Base-by-base conservation (phyloP, 164 flowering plant species). In the Liriodendron chinense region DNA sequence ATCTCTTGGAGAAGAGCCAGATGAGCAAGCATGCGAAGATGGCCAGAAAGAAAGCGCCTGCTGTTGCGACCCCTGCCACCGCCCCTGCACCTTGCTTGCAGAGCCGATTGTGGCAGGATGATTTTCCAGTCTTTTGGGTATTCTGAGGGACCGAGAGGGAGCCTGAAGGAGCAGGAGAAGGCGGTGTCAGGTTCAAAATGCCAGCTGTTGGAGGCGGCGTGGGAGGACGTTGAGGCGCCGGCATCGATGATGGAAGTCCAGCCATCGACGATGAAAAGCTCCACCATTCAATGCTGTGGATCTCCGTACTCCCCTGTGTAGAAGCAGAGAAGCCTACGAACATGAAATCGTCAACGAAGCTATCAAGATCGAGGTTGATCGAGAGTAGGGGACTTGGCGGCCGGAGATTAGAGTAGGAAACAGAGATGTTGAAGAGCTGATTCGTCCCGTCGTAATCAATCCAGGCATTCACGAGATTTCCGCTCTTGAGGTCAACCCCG, bases 241-340 rank as follows among this genome's bases (percentile, higher is more conserved):
- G 73, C 68, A 64, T 21, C 9, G 76, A 16, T 22, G 26, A 24
- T 1, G 82, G 47, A 71, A 47, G 48, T 0, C 80, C 79, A 16
- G 74, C 81, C 43, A 89, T 87, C 0, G 88, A 85, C 1, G 99
- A 94, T 59, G 82, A 83, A 77, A 96, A 96, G 74, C 95, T 96
- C 98, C 98, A 96, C 97, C 97, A 90, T 50, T 89, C 89, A 16
- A 96, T 81, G 68, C 80, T 89, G 78, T 94, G 99, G 56, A 78
- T 79, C 81, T 96, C 98, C 0, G 99, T 94, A 77, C 99, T 96
- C 22, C 97, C 98, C 77, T 96, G 99, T 13, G 98, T 94, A 20
- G 98, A 92, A 24, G 91, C 97, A 25, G 93, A 87, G 76, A 96
- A 94, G 6, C 98, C 98, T 1, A 96, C 97, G 75, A 75, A 96